phyloP scores from a whole-genome alignment of 225 moss, liverwort and hornwort species.

The Straminergon stramineum region DNA sequence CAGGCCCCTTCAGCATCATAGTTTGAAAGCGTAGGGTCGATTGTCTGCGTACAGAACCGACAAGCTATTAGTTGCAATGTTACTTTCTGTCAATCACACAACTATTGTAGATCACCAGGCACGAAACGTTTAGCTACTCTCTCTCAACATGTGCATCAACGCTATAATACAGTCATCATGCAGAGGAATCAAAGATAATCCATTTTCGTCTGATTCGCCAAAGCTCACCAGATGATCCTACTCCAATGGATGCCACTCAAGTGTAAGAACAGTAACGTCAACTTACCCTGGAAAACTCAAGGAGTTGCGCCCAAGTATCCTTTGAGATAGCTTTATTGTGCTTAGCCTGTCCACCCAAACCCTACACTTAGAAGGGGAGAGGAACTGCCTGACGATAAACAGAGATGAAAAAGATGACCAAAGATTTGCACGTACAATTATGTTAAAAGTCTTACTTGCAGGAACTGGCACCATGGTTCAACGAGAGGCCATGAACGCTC shows the following conservation, averaged over 20 bases:
- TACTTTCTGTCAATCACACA: not conserved
- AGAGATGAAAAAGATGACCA: not conserved
- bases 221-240: not conserved
- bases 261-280: not conserved
- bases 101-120: not conserved
- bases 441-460: slow-evolving; percentile 51
- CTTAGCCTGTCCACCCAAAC: slow-evolving; percentile 47
- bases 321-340: slow-evolving; percentile 96
- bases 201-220: not conserved
- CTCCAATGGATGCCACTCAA: not conserved
- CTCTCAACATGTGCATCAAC: not conserved
- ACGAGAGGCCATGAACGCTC: slow-evolving; percentile 85
- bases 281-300: slow-evolving; percentile 85
- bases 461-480: slow-evolving; percentile 85
- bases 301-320: slow-evolving; percentile 93
- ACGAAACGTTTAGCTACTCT: not conserved
- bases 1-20: slow-evolving; percentile 95
- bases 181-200: not conserved
- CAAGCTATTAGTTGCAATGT: not conserved
- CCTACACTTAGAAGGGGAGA: not conserved
- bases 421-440: not conserved
- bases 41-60: slow-evolving; percentile 51
- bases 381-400: not conserved
- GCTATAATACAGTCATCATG: not conserved
- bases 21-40: slow-evolving; percentile 63